These are phyloP conservation scores for Coniella vitis DNA, from an alignment of 2,329 filamentous ascomycete species.

Conservation along the genomic window DNA sequence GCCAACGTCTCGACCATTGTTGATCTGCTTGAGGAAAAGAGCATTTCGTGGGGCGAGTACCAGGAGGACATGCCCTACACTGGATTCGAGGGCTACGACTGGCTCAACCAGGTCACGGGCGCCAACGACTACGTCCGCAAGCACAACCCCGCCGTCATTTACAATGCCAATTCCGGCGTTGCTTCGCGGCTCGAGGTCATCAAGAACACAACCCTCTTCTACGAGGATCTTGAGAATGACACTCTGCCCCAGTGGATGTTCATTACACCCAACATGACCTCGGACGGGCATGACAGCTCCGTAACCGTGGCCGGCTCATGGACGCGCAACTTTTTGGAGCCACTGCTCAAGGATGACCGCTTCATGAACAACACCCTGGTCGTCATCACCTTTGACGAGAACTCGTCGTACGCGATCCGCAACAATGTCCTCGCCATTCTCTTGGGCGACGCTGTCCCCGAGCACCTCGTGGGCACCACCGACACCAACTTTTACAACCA, in stretches of 20 bases:
- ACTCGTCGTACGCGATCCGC: slow-evolving; percentile 56
- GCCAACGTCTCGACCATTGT: slow-evolving; percentile 58
- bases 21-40: slow-evolving; percentile 60
- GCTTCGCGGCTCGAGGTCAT: slow-evolving; percentile 57
- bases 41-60: slow-evolving; percentile 65
- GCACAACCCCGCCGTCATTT: slow-evolving; percentile 64
- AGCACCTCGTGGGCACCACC: slow-evolving; percentile 56
- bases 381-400: slow-evolving; percentile 75
- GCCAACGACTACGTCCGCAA: slow-evolving; percentile 77
- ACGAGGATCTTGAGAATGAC: slow-evolving; percentile 55
- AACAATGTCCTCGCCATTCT: slow-evolving; percentile 68
- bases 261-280: slow-evolving; percentile 69
- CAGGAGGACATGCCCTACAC: slow-evolving; percentile 72
- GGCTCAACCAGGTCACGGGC: slow-evolving; percentile 57
- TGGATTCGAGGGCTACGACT: slow-evolving; percentile 61
- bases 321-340: slow-evolving; percentile 61
- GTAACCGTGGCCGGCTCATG: slow-evolving; percentile 63
- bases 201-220: slow-evolving; percentile 68
- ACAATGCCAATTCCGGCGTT: slow-evolving; percentile 55
- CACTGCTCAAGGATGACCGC: slow-evolving; percentile 59
- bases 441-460: slow-evolving; percentile 66
- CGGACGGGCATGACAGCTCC: slow-evolving; percentile 68
- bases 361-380: slow-evolving; percentile 62
- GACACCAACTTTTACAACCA: slow-evolving; percentile 68
- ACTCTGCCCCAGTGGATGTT: slow-evolving; percentile 67